Evolutionary conservation across 139 green algal genomes (phyloP).

Genomic region (Auxenochlorella protothecoides): DNA sequence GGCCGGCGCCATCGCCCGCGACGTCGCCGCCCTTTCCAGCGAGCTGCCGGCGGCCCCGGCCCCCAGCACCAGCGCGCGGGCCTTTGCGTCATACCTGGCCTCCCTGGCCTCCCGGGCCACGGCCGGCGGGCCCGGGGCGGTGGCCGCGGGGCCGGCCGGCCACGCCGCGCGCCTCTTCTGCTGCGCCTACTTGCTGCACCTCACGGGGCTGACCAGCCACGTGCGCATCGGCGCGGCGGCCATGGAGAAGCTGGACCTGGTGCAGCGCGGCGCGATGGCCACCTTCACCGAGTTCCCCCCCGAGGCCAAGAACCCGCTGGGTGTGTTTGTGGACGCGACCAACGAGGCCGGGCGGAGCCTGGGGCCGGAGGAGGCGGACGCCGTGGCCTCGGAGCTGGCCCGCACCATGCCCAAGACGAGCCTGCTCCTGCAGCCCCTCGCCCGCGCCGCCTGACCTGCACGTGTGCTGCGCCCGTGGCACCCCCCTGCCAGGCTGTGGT

Average conservation of each 20-base stretch:
- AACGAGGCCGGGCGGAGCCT: not conserved
- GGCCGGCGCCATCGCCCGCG: no score
- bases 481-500: no score
- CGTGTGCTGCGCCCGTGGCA: no score
- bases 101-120: no score
- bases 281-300: conserved; percentile 7
- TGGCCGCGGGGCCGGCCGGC: no score
- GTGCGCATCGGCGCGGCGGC: conserved; percentile 1
- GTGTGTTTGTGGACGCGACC: not conserved
- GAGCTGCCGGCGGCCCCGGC: no score
- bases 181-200: no score
- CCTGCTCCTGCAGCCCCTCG: not conserved
- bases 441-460: not conserved
- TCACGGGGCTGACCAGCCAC: not conserved
- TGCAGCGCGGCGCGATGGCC: not conserved
- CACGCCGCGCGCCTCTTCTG: no score
- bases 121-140: no score
- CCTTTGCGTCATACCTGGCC: no score
- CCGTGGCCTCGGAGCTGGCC: not conserved
- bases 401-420: not conserved
- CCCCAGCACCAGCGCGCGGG: no score
- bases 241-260: conserved; percentile 3
- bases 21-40: no score
- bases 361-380: not conserved
- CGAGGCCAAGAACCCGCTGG: not conserved